Evolutionary conservation across 768 basidiomycete genomes (phyloP), one percentile per base, ranked within the genome.

Genomic region (Naganishia kalamii): DNA sequence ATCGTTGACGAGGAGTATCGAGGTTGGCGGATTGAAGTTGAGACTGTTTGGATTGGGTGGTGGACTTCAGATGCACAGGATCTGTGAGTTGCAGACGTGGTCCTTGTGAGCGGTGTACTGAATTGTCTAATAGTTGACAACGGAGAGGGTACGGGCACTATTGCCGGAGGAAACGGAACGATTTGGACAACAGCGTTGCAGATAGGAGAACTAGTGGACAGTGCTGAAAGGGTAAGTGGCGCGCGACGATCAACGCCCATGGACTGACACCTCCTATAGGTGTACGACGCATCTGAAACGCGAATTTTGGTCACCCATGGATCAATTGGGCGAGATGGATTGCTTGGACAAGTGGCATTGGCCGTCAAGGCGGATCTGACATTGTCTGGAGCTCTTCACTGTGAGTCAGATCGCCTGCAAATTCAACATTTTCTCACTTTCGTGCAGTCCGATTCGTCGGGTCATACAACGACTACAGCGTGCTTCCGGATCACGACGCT

Each of bases 111-210:
- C 2, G 7, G 37, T n/a, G n/a, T 48, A 6, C 30, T 33, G 17
- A 27, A 32, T 12, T 48, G 13, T 23, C 33, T 27, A 11, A 29
- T 23, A 70, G 66, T 62, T 61, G 69, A 68, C 32, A 65, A 65
- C 78, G 74, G 94, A 0, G 90, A 94, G 51, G 94, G 93, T 3
- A 86, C 81, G 48, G 93, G 91, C 12, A 97, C 94, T n/a, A 96
- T 99, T 69, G 94, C 96, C 0, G 96, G 96, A 37, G 96, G 92
- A 1, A 88, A 91, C 73, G 96, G 96, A 32, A 98, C 93, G 21
- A 94, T 98, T 87, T 99, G 96, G 96, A 90, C 91, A 0, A 98
- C 94, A 0, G 89, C 91, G 4, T 84, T 99, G 27, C 96, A 99
- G 78, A 89, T 99, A 43, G 96, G 96, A 65, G 94, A 99, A 78